Evolutionary conservation across 1,284 basidiomycete species (phyloP), one percentile per base, ranked within the genome.

Genomic region (Rhodotorula glutinis): DNA sequence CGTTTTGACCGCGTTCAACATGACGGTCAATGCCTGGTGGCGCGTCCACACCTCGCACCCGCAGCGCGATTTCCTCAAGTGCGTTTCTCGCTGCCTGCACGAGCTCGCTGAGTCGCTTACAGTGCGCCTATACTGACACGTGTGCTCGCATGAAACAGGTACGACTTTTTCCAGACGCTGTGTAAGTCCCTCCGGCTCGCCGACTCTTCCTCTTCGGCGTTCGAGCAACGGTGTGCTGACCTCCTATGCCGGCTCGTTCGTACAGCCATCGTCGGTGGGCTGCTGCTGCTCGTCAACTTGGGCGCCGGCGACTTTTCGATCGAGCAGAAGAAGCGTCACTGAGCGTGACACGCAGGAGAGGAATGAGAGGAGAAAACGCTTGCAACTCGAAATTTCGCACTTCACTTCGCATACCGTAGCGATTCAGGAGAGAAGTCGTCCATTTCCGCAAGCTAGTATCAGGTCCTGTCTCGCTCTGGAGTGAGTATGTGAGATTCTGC

Each of bases 21-120:
- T 98, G 44, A 90, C 95, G 76, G 91, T 92, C 81, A 99, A 99
- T 85, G 97, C 97, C 82, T 99, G 91, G 88, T 98, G 95, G 96
- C 88, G 86, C 73, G 87, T 98, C n/a, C 89, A 93, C 79, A 85
- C 87, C 57, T 86, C 87, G 57, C 95, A 98, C 80, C 95, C 94
- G 67, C 90, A 93, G 77, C 87, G 95, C 65, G 96, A 99, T 78
- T 99, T 98, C 86, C 85, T 98, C 77, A 96, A 96, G 87, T 89
- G 79, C 70, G 85, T 75, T 30, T 10, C 13, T 29, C 43, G 5
- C 47, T 65, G 38, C 63, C 53, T n/a, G n/a, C n/a, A n/a, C n/a
- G n/a, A n/a, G n/a, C n/a, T n/a, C n/a, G n/a, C n/a, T n/a, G n/a
- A n/a, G n/a, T 46, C 33, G 33, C 33, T 38, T 11, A 38, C 33